Percentiles rank a stretch among this genome's conserved stretches.
phyloP scores from a whole-genome alignment of 352 stramenopile genomes.

The Aphanomyces cochlioides region DNA sequence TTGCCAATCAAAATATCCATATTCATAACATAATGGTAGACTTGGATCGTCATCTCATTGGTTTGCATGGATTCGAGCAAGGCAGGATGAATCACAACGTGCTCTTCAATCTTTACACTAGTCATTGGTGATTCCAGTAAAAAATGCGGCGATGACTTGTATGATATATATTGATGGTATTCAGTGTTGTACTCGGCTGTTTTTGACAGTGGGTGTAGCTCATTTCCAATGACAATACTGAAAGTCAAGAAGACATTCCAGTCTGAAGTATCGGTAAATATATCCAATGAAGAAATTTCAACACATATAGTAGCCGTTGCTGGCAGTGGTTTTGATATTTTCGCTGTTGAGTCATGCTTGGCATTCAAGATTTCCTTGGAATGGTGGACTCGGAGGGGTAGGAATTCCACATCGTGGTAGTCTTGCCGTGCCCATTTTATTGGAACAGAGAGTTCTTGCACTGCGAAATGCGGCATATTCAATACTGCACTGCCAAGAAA shows the following conservation, averaged over 20 bases:
- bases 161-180: conserved; percentile 1
- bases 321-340: conserved; percentile 7
- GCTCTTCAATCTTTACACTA: not conserved
- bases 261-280: not conserved
- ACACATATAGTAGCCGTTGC: conserved; percentile 15
- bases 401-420: not conserved
- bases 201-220: not conserved
- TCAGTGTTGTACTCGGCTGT: not conserved
- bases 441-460: not conserved
- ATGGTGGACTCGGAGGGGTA: conserved; percentile 10
- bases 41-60: not conserved
- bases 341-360: not conserved
- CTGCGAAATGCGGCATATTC: not conserved
- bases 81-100: conserved; percentile 17
- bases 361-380: not conserved
- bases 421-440: conserved; percentile 10
- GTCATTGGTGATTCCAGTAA: not conserved
- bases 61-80: conserved; percentile 16
- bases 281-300: conserved; percentile 7
- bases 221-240: not conserved
- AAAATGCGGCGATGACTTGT: conserved; percentile 1
- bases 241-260: conserved; percentile 9
- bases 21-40: not conserved
- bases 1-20: conserved; percentile 9
- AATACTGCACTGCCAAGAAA: not conserved